phyloP scores from a whole-genome alignment of 2,329 filamentous ascomycete genomes.

The Penicillium griseofulvum region DNA sequence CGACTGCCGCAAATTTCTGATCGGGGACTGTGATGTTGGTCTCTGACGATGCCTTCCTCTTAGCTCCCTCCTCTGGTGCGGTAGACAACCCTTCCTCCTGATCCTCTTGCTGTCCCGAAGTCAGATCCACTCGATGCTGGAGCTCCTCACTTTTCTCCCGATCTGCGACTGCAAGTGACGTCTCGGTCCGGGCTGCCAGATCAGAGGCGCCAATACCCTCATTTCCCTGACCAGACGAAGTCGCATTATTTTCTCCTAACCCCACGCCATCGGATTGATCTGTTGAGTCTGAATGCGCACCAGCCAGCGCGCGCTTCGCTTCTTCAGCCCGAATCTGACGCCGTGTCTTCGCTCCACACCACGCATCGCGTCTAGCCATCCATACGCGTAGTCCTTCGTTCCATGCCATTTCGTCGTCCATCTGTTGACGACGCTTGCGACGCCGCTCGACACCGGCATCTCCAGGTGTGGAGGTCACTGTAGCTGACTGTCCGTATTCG shows the following conservation, averaged over 20 bases:
- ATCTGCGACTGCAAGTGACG: constrained; percentile 23
- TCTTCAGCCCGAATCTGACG: constrained; percentile 25
- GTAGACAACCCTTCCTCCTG: constrained; percentile 24
- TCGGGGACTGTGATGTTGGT: constrained; percentile 27
- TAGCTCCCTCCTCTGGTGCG: constrained; percentile 21
- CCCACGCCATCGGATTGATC: constrained; percentile 2
- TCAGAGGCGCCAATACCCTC: constrained; percentile 6
- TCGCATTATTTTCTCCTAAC: constrained; percentile 1
- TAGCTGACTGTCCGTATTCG: constrained; percentile 8
- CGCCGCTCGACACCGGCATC: constrained; percentile 51
- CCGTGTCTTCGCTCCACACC: constrained; percentile 67
- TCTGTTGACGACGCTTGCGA: constrained; percentile 56
- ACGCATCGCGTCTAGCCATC: constrained; percentile 71
- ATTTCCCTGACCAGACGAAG: background rate
- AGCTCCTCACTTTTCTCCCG: constrained; percentile 14
- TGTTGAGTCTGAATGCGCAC: background rate
- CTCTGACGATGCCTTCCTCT: constrained; percentile 25
- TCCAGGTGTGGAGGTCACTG: constrained; percentile 33
- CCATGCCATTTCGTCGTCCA: constrained; percentile 67
- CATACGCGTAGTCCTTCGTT: constrained; percentile 83
- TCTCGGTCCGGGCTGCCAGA: constrained; percentile 22
- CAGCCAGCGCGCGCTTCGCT: constrained; percentile 11
- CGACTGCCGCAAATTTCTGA: constrained; percentile 37
- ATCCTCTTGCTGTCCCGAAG: constrained; percentile 12
- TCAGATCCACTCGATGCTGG: constrained; percentile 7